Conservation (phyloP, 345 rosid genomes). For the Clausena lansium region DNA sequence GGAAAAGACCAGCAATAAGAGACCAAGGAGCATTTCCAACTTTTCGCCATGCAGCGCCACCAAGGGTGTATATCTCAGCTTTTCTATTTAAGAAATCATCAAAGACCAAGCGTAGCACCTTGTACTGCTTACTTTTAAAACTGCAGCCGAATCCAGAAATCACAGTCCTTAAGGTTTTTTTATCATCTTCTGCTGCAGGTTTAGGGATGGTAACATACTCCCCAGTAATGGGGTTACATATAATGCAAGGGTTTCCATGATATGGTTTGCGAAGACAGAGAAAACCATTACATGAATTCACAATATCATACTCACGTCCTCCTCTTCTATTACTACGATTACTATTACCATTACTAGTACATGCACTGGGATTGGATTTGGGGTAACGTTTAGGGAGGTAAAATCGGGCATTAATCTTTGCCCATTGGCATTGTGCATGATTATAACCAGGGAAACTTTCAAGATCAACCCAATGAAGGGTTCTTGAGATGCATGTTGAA, state of each 20-base stretch:
- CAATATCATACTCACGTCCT: background rate
- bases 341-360: background rate
- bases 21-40: constrained; percentile 9
- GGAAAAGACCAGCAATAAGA: background rate
- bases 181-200: background rate
- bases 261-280: constrained; percentile 20
- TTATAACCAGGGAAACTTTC: background rate
- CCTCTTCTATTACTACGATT: background rate
- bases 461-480: constrained; percentile 17
- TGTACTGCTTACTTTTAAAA: constrained; percentile 12
- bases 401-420: constrained; percentile 9
- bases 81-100: background rate
- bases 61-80: constrained; percentile 18
- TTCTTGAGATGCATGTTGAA: background rate
- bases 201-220: constrained; percentile 20
- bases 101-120: constrained; percentile 14
- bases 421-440: background rate
- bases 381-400: constrained; percentile 10
- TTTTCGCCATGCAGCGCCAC: constrained; percentile 9
- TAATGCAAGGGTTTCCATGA: constrained; percentile 8
- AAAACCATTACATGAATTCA: constrained; percentile 29
- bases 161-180: background rate
- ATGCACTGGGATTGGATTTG: background rate
- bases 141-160: constrained; percentile 17
- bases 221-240: constrained; percentile 27